Conservation (phyloP, 2,329 filamentous ascomycete genomes). For the Ilyonectria robusta region DNA sequence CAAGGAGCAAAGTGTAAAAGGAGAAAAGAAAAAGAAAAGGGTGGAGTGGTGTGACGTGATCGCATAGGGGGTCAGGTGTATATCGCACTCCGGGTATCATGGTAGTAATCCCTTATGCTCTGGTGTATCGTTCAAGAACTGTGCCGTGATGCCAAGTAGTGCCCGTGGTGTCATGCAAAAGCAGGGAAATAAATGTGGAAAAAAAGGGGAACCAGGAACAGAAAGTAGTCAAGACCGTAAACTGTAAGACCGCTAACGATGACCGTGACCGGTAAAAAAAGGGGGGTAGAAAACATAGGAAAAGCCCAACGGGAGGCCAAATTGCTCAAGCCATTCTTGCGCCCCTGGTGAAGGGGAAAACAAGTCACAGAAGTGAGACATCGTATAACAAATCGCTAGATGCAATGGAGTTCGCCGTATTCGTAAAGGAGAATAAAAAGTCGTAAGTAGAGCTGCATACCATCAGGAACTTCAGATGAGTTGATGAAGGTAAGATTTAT, state of each 20-base stretch:
- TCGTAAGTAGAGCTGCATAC: constrained; percentile 32
- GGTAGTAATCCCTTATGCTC: constrained; percentile 53
- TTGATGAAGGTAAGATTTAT: background rate
- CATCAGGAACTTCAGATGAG: constrained; percentile 1
- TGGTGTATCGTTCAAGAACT: constrained; percentile 52
- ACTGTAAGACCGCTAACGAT: constrained; percentile 31
- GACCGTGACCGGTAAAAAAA: constrained; percentile 23
- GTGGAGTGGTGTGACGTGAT: constrained; percentile 57
- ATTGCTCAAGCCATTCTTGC: constrained; percentile 16
- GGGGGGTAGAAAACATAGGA: constrained; percentile 21
- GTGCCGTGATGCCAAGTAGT: constrained; percentile 51
- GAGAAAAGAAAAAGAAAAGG: constrained; percentile 42
- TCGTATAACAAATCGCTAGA: constrained; percentile 36
- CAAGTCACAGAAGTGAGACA: constrained; percentile 21
- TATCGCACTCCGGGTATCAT: constrained; percentile 60
- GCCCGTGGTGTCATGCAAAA: constrained; percentile 40
- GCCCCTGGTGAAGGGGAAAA: background rate
- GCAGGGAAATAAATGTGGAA: constrained; percentile 22
- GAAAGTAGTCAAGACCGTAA: constrained; percentile 21
- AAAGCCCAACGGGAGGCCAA: constrained; percentile 17
- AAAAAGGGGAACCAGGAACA: constrained; percentile 29
- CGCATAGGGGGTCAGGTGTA: constrained; percentile 49
- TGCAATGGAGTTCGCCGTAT: constrained; percentile 33
- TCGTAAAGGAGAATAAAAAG: constrained; percentile 26
- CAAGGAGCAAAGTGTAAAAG: constrained; percentile 32